Conservation (phyloP, 768 basidiomycete genomes). For the Pleurotus tuber-regium region DNA sequence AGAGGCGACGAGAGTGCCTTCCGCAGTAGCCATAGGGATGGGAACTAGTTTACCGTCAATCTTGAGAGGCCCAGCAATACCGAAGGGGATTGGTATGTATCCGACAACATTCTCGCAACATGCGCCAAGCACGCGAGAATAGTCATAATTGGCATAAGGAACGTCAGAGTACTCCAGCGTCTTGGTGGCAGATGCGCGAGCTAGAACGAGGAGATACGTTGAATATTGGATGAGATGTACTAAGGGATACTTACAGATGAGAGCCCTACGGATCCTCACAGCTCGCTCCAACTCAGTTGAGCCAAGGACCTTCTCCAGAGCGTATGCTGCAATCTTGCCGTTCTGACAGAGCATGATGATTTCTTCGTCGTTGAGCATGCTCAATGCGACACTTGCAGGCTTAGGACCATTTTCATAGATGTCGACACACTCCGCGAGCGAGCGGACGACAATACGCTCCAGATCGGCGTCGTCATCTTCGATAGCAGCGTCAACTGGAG, state of each 20-base stretch:
- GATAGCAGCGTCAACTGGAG: not conserved
- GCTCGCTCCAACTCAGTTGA: constrained; percentile 73
- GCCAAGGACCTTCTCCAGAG: constrained; percentile 90
- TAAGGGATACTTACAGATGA: constrained; percentile 84
- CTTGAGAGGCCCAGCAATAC: constrained; percentile 92
- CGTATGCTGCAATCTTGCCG: constrained; percentile 94
- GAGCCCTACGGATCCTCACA: constrained; percentile 78
- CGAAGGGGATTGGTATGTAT: constrained; percentile 93
- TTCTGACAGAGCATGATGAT: constrained; percentile 83
- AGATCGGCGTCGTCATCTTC: constrained; percentile 5
- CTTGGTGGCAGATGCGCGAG: constrained; percentile 81
- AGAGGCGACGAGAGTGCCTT: constrained; percentile 97
- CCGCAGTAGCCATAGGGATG: constrained; percentile 99
- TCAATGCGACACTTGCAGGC: constrained; percentile 53
- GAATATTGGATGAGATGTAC: not conserved
- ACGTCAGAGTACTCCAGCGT: constrained; percentile 82
- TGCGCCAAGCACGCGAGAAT: constrained; percentile 89
- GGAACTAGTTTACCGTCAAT: constrained; percentile 83
- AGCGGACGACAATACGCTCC: constrained; percentile 33
- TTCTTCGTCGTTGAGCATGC: constrained; percentile 85
- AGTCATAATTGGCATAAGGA: constrained; percentile 87
- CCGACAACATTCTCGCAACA: constrained; percentile 99
- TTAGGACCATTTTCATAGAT: constrained; percentile 75
- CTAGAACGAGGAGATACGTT: constrained; percentile 33
- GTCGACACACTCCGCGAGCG: constrained; percentile 75